phyloP scores from a whole-genome alignment of 352 stramenopile species.

The Lagenidium giganteum region DNA sequence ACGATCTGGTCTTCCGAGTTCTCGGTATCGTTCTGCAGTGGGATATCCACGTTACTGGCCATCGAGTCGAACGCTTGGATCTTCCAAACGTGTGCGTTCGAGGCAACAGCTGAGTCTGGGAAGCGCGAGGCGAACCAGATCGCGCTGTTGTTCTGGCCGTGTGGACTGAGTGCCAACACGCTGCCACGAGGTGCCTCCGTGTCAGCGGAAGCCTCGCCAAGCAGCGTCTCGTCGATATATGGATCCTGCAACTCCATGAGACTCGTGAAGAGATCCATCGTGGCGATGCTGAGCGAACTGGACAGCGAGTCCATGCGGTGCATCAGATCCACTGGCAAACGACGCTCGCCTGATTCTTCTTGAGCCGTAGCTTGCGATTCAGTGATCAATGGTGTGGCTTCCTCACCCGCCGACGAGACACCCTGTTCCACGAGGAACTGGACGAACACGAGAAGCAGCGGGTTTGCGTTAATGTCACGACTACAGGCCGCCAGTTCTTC shows the following conservation, averaged over 20 bases:
- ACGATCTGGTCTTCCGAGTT: conserved; percentile 60
- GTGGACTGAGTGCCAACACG: conserved; percentile 14
- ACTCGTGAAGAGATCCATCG: conserved; percentile 78
- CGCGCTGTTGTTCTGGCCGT: conserved; percentile 27
- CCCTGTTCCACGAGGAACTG: conserved; percentile 62
- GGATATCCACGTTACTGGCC: conserved; percentile 48
- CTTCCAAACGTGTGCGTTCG: conserved; percentile 78
- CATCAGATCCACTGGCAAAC: conserved; percentile 65
- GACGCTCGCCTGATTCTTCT: conserved; percentile 12
- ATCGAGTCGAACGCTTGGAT: conserved; percentile 59
- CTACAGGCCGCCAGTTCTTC: conserved; percentile 76
- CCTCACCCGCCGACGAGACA: not conserved
- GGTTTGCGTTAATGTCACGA: conserved; percentile 63
- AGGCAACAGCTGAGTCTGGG: conserved; percentile 66
- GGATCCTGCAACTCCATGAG: conserved; percentile 67
- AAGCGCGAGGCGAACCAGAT: conserved; percentile 83
- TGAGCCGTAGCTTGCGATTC: not conserved
- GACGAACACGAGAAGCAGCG: conserved; percentile 69
- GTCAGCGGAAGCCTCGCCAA: conserved; percentile 18
- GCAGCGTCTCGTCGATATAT: conserved; percentile 46
- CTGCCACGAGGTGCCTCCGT: not conserved
- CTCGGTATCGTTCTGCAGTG: conserved; percentile 15
- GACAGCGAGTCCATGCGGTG: conserved; percentile 80
- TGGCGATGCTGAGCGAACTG: conserved; percentile 71
- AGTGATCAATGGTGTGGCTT: not conserved